Evolutionary conservation across 73 alveolate species (phyloP).

Genomic region (Blepharisma stoltei): DNA sequence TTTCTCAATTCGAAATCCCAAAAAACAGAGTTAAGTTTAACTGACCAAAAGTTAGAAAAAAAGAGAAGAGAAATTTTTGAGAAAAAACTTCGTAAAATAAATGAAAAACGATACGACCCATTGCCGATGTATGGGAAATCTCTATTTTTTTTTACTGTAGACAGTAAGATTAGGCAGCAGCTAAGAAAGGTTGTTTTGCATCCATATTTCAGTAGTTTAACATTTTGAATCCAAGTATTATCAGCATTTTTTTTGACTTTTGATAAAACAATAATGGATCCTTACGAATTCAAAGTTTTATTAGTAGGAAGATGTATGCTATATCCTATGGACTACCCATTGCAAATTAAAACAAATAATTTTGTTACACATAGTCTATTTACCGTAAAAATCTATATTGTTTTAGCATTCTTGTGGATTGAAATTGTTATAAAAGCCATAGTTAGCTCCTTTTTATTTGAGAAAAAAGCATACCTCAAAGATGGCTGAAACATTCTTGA

Average conservation of each 20-base stretch:
- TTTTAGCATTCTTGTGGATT: slow-evolving; percentile 17
- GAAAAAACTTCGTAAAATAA: slow-evolving; percentile 5
- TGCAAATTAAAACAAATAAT: no score
- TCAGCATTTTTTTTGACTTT: slow-evolving; percentile 43
- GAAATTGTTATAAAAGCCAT: slow-evolving; percentile 47
- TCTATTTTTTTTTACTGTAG: slow-evolving; percentile 37
- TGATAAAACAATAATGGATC: slow-evolving; percentile 46
- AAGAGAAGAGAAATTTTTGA: neutral
- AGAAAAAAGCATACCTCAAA: slow-evolving; percentile 41
- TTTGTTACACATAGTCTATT: no score
- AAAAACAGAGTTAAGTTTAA: neutral
- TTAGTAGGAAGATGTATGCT: slow-evolving; percentile 24
- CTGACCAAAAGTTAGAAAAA: neutral
- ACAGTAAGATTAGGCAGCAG: slow-evolving; percentile 21
- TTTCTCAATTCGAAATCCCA: neutral
- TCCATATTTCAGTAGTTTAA: slow-evolving; percentile 55
- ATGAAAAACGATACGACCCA: neutral
- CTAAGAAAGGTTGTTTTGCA: slow-evolving; percentile 33
- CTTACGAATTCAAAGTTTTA: neutral
- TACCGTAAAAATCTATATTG: no score
- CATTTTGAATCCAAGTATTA: slow-evolving; percentile 46
- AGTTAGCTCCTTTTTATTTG: slow-evolving; percentile 46
- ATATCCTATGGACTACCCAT: no score
- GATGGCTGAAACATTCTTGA: slow-evolving; percentile 59
- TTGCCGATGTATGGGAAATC: slow-evolving; percentile 37